Evolutionary conservation across 371 early-diverging fungal genomes (phyloP).

Genomic region (Homolaphlyctis polyrhiza): DNA sequence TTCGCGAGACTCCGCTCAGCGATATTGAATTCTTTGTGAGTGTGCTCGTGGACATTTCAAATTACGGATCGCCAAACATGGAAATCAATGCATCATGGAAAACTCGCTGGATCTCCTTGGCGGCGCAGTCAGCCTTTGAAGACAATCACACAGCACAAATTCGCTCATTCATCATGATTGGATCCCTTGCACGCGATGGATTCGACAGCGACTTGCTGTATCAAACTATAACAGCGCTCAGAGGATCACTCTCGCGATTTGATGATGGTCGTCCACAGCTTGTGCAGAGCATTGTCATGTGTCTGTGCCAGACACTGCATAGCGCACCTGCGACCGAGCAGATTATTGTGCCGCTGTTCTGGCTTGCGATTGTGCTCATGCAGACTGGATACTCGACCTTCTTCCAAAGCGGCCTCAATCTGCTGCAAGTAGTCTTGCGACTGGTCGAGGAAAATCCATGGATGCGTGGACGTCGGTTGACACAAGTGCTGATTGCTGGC

Average conservation of each 20-base stretch:
- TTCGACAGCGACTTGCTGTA: constrained; percentile 80
- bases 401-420: constrained; percentile 64
- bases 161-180: constrained; percentile 86
- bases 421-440: constrained; percentile 67
- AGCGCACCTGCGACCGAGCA: constrained; percentile 74
- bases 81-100: constrained; percentile 54
- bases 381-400: constrained; percentile 78
- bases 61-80: not conserved
- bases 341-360: constrained; percentile 78
- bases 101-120: constrained; percentile 86
- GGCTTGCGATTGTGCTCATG: constrained; percentile 81
- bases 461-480: constrained; percentile 64
- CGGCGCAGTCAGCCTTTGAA: constrained; percentile 87
- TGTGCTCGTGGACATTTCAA: not conserved
- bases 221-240: constrained; percentile 81
- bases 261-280: constrained; percentile 73
- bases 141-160: constrained; percentile 91
- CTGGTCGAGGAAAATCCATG: constrained; percentile 68
- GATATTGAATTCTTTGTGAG: not conserved
- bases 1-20: not conserved
- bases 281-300: constrained; percentile 80
- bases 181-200: constrained; percentile 80
- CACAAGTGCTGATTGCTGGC: constrained; percentile 62
- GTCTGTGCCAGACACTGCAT: constrained; percentile 79
- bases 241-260: constrained; percentile 77